Percentiles rank a stretch among this genome's conserved stretches.
Conservation (phyloP, 2,329 filamentous ascomycete species). For the Neofusicoccum umdonicola region DNA sequence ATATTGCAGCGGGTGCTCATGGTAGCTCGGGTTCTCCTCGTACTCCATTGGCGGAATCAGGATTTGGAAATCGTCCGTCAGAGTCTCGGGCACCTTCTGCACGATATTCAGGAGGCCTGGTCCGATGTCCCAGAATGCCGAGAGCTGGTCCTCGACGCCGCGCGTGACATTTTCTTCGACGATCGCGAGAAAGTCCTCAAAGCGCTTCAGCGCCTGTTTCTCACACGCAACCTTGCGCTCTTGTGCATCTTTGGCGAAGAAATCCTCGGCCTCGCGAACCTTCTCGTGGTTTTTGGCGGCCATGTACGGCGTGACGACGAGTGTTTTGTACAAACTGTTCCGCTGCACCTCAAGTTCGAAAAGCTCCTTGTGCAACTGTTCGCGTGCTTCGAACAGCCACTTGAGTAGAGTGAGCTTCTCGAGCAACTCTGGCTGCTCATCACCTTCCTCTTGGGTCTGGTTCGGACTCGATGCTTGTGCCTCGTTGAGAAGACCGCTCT, state of each 20-base stretch:
- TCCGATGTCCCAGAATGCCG: conserved; percentile 96
- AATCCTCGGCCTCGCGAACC: conserved; percentile 71
- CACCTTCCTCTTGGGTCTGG: conserved; percentile 88
- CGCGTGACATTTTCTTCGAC: conserved; percentile 82
- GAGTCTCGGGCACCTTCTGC: conserved; percentile 69
- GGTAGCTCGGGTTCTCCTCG: conserved; percentile 81
- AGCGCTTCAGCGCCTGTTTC: conserved; percentile 68
- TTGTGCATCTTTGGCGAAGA: conserved; percentile 76
- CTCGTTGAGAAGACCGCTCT: conserved; percentile 69
- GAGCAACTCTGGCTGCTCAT: conserved; percentile 88
- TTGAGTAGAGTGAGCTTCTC: conserved; percentile 94
- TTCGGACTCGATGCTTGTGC: conserved; percentile 69
- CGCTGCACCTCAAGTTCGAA: conserved; percentile 83
- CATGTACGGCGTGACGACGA: conserved; percentile 79
- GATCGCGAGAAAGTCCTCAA: conserved; percentile 72
- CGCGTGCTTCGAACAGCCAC: conserved; percentile 95
- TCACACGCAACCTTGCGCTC: conserved; percentile 71
- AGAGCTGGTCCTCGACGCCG: conserved; percentile 87
- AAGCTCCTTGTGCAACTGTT: conserved; percentile 78
- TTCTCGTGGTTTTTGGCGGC: conserved; percentile 73
- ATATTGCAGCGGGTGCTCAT: conserved; percentile 81
- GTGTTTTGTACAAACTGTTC: conserved; percentile 80
- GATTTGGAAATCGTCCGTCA: conserved; percentile 60
- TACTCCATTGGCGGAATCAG: conserved; percentile 77
- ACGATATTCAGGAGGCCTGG: conserved; percentile 75